Conservation (phyloP, 2,329 filamentous ascomycete genomes). For the Geoglossum cookeanum region DNA sequence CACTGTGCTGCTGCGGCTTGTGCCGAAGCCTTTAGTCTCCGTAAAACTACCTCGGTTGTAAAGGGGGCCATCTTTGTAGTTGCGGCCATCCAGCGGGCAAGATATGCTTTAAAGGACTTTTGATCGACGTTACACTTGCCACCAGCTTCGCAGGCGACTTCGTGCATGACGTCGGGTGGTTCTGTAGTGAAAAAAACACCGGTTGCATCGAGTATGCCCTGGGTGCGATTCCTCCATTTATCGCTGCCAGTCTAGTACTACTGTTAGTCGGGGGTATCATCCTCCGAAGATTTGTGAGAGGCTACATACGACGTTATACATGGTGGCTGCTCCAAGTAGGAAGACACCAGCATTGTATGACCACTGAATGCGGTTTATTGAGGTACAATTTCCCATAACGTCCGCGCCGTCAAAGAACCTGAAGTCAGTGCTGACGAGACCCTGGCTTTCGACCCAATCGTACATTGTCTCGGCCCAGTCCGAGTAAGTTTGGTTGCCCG, state of each 20-base stretch:
- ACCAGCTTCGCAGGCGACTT: slow-evolving; percentile 44
- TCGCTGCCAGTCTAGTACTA: slow-evolving; percentile 17
- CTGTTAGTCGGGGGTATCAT: slow-evolving; percentile 14
- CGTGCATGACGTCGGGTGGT: slow-evolving; percentile 37
- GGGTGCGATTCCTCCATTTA: slow-evolving; percentile 25
- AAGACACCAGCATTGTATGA: slow-evolving; percentile 37
- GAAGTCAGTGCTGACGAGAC: slow-evolving; percentile 30
- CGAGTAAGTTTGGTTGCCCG: slow-evolving; percentile 57
- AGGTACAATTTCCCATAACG: slow-evolving; percentile 29
- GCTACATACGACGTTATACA: slow-evolving; percentile 32
- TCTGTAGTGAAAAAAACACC: slow-evolving; percentile 36
- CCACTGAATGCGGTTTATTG: slow-evolving; percentile 34
- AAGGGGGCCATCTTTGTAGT: slow-evolving; percentile 43
- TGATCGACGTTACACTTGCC: slow-evolving; percentile 50
- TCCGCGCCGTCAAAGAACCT: slow-evolving; percentile 37
- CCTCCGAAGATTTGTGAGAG: not conserved
- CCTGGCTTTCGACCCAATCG: slow-evolving; percentile 32
- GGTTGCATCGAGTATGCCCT: slow-evolving; percentile 37
- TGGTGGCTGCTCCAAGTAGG: slow-evolving; percentile 33
- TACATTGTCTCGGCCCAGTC: slow-evolving; percentile 55
- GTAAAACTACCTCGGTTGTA: slow-evolving; percentile 33
- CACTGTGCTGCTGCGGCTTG: slow-evolving; percentile 42
- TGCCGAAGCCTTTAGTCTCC: slow-evolving; percentile 38
- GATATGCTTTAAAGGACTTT: slow-evolving; percentile 57
- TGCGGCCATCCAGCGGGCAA: slow-evolving; percentile 45